A percentile compares a stretch with the other conserved stretches of the same genome.
phyloP scores from a whole-genome alignment of 2,329 filamentous ascomycete genomes.

The Talaromyces albobiverticillius region DNA sequence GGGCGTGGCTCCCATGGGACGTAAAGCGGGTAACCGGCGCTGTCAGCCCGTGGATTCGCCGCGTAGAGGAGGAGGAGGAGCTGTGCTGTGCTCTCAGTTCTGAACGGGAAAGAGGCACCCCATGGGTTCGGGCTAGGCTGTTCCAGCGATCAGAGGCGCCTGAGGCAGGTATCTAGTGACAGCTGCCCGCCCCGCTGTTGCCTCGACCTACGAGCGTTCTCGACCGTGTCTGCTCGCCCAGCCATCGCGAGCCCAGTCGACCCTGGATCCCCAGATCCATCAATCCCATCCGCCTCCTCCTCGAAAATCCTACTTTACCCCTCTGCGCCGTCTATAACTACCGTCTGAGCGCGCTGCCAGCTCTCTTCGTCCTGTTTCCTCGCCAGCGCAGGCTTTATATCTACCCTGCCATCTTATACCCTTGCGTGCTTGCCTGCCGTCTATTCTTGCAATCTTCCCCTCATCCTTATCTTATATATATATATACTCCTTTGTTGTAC shows the following conservation, averaged over 20 bases:
- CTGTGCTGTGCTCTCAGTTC: neutral
- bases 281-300: neutral
- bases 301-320: constrained; percentile 3
- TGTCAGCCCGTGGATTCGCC: neutral
- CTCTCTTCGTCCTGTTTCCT: neutral
- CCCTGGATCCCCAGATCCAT: constrained; percentile 5
- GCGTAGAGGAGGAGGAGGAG: neutral
- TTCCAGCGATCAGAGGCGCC: constrained; percentile 2
- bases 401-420: no score
- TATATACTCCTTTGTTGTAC: neutral
- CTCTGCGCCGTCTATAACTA: constrained; percentile 11
- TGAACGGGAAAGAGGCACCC: neutral
- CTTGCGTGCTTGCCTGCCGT: neutral
- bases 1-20: neutral
- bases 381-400: neutral
- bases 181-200: constrained; percentile 9
- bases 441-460: neutral
- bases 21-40: neutral
- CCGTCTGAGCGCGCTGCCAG: neutral
- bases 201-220: constrained; percentile 1
- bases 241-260: neutral
- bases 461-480: neutral
- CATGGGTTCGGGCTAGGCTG: constrained; percentile 4
- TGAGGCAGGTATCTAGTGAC: constrained; percentile 12
- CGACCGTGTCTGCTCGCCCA: no score